A percentile compares a stretch with the other conserved stretches of the same genome.
Evolutionary conservation across 805 yeast genomes (phyloP).

Genomic region (Spathaspora hagerdaliae): DNA sequence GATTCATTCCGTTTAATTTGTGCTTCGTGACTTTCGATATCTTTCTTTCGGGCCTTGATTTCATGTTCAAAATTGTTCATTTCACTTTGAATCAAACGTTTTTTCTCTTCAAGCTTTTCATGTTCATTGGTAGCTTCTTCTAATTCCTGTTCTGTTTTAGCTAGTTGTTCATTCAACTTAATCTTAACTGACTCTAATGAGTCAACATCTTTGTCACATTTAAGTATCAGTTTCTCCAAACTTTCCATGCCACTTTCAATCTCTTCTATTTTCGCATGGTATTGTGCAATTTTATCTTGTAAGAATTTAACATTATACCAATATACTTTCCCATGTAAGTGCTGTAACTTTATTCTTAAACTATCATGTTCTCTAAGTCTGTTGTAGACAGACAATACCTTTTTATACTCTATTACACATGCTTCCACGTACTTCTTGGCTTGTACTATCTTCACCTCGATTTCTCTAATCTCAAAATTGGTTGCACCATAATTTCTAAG

Average conservation of each 20-base stretch:
- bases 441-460: slow-evolving; percentile 22
- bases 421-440: slow-evolving; percentile 21
- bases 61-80: slow-evolving; percentile 17
- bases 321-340: slow-evolving; percentile 37
- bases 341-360: slow-evolving; percentile 27
- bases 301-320: slow-evolving; percentile 38
- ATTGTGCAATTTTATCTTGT: slow-evolving; percentile 19
- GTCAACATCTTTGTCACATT: slow-evolving; percentile 2
- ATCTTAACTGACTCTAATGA: background rate
- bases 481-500: slow-evolving; percentile 44
- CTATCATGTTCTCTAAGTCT: slow-evolving; percentile 31
- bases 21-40: slow-evolving; percentile 15
- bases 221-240: slow-evolving; percentile 11
- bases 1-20: slow-evolving; percentile 18
- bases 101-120: slow-evolving; percentile 9
- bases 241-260: slow-evolving; percentile 12
- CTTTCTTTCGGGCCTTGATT: slow-evolving; percentile 13
- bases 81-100: slow-evolving; percentile 9
- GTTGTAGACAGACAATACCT: slow-evolving; percentile 26
- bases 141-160: slow-evolving; percentile 4
- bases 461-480: slow-evolving; percentile 23
- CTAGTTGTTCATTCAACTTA: background rate
- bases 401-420: slow-evolving; percentile 25
- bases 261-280: slow-evolving; percentile 13
- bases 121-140: slow-evolving; percentile 1